Evolutionary conservation across 257 asterid genomes (phyloP).

Genomic region (Haberlea rhodopensis): DNA sequence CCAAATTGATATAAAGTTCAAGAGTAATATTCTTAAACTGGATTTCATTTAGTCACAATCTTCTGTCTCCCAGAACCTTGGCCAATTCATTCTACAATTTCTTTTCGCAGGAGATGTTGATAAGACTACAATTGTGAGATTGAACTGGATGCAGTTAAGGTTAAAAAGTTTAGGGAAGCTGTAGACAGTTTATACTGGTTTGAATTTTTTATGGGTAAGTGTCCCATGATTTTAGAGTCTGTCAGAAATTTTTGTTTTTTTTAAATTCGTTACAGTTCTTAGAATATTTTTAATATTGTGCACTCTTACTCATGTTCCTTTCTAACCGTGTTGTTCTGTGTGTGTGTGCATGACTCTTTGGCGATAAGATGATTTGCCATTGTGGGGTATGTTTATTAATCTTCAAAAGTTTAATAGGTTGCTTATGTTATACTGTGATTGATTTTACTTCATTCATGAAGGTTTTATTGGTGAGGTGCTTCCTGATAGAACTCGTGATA

Average conservation of each 20-base stretch:
- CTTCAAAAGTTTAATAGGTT: slow-evolving; percentile 10
- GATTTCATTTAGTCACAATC: slow-evolving; percentile 18
- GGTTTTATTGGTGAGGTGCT: slow-evolving; percentile 73
- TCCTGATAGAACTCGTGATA: slow-evolving; percentile 52
- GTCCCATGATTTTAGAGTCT: slow-evolving; percentile 10
- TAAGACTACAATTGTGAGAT: slow-evolving; percentile 52
- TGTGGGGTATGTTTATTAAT: slow-evolving; percentile 60
- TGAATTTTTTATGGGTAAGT: slow-evolving; percentile 72
- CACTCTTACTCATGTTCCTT: slow-evolving; percentile 5
- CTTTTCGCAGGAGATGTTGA: slow-evolving; percentile 50
- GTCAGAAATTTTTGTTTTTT: background rate
- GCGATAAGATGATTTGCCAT: slow-evolving; percentile 68
- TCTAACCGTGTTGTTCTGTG: slow-evolving; percentile 34
- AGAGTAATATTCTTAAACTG: slow-evolving; percentile 42
- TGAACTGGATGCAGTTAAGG: slow-evolving; percentile 58
- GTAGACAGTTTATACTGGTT: slow-evolving; percentile 62
- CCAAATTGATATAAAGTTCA: slow-evolving; percentile 64
- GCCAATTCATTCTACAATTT: slow-evolving; percentile 8
- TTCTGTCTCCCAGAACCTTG: slow-evolving; percentile 1
- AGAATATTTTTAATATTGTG: background rate
- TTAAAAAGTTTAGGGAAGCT: slow-evolving; percentile 64
- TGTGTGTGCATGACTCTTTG: slow-evolving; percentile 27
- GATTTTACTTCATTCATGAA: slow-evolving; percentile 25
- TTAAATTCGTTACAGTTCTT: background rate
- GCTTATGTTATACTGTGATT: slow-evolving; percentile 15